Conservation (phyloP, 371 early-diverging fungal genomes). For the Zychaea mexicana region DNA sequence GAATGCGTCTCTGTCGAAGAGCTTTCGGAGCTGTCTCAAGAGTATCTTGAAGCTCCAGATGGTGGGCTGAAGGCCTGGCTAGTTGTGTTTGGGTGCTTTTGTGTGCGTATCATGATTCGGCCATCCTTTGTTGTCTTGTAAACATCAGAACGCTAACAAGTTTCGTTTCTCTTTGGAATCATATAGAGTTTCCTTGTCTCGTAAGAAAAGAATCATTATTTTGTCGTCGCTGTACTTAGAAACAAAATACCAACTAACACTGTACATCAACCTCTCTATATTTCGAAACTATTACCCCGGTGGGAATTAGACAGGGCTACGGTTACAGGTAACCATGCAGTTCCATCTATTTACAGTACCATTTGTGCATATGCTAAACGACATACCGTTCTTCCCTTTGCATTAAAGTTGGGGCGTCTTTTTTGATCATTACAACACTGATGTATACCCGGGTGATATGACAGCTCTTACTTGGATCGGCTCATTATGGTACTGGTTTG, state of each 20-base stretch:
- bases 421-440: slow-evolving; percentile 30
- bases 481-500: slow-evolving; percentile 36
- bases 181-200: slow-evolving; percentile 34
- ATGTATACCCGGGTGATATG: slow-evolving; percentile 33
- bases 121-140: no score
- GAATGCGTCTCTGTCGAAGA: background rate
- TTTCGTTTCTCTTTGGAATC: background rate
- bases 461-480: slow-evolving; percentile 42
- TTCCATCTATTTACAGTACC: no score
- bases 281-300: background rate
- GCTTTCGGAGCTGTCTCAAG: background rate
- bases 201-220: slow-evolving; percentile 17
- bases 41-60: slow-evolving; percentile 20
- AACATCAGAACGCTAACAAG: background rate
- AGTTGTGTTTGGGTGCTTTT: slow-evolving; percentile 32
- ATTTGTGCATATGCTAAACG: no score
- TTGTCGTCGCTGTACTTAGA: no score
- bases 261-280: background rate
- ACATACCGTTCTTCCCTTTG: slow-evolving; percentile 13
- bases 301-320: slow-evolving; percentile 28
- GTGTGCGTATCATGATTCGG: slow-evolving; percentile 26
- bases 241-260: no score
- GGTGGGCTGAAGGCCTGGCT: slow-evolving; percentile 31
- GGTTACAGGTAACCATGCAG: slow-evolving; percentile 15
- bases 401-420: slow-evolving; percentile 35